Conservation (phyloP, 805 yeast genomes). For the Brettanomyces anomalus region DNA sequence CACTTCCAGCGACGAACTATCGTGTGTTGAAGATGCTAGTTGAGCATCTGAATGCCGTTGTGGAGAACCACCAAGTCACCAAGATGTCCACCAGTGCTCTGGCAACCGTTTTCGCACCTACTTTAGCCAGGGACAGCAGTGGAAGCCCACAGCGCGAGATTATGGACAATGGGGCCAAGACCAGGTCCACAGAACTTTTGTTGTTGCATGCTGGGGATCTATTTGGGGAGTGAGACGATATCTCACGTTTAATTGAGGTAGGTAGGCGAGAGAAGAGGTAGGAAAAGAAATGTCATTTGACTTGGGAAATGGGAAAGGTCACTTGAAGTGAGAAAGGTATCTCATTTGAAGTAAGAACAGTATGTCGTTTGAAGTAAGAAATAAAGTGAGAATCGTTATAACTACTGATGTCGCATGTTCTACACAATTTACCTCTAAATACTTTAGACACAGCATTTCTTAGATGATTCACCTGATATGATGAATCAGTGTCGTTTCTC, state of each 20-base stretch:
- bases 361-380: no score
- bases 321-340: no score
- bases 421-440: no score
- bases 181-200: conserved; percentile 68
- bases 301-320: no score
- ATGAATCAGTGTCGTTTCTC: no score
- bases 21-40: conserved; percentile 47
- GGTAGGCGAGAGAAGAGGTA: no score
- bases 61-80: conserved; percentile 43
- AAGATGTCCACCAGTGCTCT: conserved; percentile 79
- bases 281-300: no score
- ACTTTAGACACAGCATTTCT: no score
- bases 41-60: conserved; percentile 57
- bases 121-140: conserved; percentile 60
- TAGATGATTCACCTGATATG: no score
- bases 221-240: neutral
- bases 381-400: no score
- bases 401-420: no score
- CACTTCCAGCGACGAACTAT: conserved; percentile 62
- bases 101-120: conserved; percentile 92
- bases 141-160: conserved; percentile 73
- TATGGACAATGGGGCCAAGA: conserved; percentile 73
- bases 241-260: no score
- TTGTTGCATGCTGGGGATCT: conserved; percentile 17
- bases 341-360: neutral